These are phyloP conservation scores for Aureobasidium leucospermi DNA, from an alignment of 2,329 filamentous ascomycete genomes.

Conservation along the genomic window DNA sequence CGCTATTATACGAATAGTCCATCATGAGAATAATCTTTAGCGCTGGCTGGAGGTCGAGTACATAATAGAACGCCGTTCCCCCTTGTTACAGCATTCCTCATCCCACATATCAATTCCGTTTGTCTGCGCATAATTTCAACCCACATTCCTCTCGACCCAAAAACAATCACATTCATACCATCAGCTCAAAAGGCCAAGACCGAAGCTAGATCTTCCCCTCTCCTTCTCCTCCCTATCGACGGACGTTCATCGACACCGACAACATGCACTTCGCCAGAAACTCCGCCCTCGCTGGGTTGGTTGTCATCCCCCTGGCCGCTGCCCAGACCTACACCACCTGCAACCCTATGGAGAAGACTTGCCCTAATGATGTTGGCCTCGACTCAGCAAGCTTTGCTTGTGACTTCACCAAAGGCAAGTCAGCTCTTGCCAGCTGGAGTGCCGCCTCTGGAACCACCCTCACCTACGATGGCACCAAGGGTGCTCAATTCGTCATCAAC, in stretches of 20 bases:
- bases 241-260: constrained; percentile 12
- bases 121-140: background rate
- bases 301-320: constrained; percentile 40
- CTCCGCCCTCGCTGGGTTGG: constrained; percentile 29
- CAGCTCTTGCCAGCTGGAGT: constrained; percentile 53
- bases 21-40: background rate
- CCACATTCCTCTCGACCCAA: constrained; percentile 1
- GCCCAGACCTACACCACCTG: constrained; percentile 75
- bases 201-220: background rate
- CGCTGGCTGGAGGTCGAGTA: background rate
- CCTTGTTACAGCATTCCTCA: constrained; percentile 11
- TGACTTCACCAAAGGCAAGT: constrained; percentile 48
- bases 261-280: constrained; percentile 28
- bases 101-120: background rate
- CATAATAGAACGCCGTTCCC: constrained; percentile 10
- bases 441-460: constrained; percentile 59
- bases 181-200: constrained; percentile 6
- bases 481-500: constrained; percentile 64
- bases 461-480: constrained; percentile 49
- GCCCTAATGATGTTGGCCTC: constrained; percentile 64
- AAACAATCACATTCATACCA: constrained; percentile 10
- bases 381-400: constrained; percentile 47
- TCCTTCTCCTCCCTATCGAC: background rate
- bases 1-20: constrained; percentile 10
- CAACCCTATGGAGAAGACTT: constrained; percentile 65